phyloP scores from a whole-genome alignment of 345 rosid species.

The Gossypium arboreum region DNA sequence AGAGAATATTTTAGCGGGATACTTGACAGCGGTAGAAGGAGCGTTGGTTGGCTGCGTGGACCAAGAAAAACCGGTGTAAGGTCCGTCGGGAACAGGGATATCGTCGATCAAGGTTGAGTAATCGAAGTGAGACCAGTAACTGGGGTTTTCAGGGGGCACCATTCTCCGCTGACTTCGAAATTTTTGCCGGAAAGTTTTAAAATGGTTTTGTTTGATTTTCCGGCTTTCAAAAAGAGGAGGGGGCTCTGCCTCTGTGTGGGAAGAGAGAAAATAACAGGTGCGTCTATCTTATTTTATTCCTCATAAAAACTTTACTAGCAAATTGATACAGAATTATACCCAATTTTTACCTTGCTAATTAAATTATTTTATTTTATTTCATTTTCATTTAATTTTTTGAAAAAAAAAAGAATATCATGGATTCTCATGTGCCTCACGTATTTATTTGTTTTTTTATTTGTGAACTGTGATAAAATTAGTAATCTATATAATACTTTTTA shows the following conservation, averaged over 20 bases:
- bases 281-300: not conserved
- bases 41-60: constrained; percentile 52
- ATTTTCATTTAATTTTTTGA: no score
- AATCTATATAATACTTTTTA: no score
- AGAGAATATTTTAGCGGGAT: not conserved
- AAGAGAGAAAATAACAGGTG: not conserved
- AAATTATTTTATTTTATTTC: no score
- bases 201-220: not conserved
- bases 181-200: constrained; percentile 12
- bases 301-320: no score
- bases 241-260: constrained; percentile 11
- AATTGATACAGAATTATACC: no score
- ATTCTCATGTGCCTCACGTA: no score
- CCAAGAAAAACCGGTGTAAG: constrained; percentile 68
- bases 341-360: no score
- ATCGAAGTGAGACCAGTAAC: constrained; percentile 44
- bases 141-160: constrained; percentile 71
- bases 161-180: constrained; percentile 29
- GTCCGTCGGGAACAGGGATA: constrained; percentile 51
- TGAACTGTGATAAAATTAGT: no score
- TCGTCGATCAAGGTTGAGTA: constrained; percentile 73
- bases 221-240: not conserved
- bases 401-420: no score
- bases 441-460: no score
- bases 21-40: constrained; percentile 65